Conservation (phyloP, 805 yeast species). For the Yamadazyma tumulicola region DNA sequence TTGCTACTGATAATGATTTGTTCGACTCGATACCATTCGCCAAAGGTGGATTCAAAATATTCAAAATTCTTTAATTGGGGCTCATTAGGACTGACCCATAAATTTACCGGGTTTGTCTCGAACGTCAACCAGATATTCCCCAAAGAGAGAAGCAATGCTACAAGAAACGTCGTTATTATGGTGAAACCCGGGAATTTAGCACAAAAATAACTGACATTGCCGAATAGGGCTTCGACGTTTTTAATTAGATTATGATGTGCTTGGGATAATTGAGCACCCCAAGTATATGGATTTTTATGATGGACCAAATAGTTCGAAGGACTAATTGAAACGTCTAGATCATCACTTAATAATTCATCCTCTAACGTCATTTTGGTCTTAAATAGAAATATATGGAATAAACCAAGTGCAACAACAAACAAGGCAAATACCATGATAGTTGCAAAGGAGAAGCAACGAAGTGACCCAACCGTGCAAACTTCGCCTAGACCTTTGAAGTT, state of each 20-base stretch:
- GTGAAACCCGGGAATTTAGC: constrained; percentile 51
- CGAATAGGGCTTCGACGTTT: constrained; percentile 34
- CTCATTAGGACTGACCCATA: constrained; percentile 86
- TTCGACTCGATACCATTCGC: constrained; percentile 87
- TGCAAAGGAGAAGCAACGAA: constrained; percentile 73
- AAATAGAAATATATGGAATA: constrained; percentile 30
- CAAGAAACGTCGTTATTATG: constrained; percentile 18
- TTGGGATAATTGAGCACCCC: neutral
- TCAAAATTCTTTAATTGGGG: constrained; percentile 64
- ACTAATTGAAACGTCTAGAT: constrained; percentile 15
- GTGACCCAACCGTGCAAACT: constrained; percentile 52
- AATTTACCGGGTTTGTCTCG: constrained; percentile 74
- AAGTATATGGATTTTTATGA: neutral
- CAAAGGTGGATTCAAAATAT: constrained; percentile 76
- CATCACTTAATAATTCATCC: constrained; percentile 6
- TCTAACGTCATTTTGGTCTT: constrained; percentile 10
- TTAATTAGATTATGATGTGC: constrained; percentile 1
- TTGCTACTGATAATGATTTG: constrained; percentile 65
- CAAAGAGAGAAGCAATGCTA: constrained; percentile 46
- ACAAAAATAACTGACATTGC: constrained; percentile 53
- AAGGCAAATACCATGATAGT: constrained; percentile 50
- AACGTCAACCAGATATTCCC: constrained; percentile 53
- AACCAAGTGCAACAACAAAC: constrained; percentile 40
- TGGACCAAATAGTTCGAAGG: constrained; percentile 12
- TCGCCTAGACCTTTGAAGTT: constrained; percentile 33